A percentile compares a stretch with the other conserved stretches of the same genome.
phyloP scores from a whole-genome alignment of 805 yeast genomes.

The Ogataea pignaliae region DNA sequence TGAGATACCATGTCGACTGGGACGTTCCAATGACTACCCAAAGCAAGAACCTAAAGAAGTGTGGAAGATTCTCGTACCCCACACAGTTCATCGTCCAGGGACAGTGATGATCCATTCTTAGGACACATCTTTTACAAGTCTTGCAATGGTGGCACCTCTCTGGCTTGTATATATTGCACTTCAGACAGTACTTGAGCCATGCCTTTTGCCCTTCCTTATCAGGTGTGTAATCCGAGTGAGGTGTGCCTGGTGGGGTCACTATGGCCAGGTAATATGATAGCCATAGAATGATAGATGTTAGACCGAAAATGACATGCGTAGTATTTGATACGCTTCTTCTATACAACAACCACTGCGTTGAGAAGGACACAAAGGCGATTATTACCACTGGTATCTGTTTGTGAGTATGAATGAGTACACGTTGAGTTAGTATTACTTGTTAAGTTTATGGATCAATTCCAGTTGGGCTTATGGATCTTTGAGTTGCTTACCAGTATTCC shows the following conservation, averaged over 20 bases:
- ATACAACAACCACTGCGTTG: conserved; percentile 9
- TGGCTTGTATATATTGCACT: conserved; percentile 72
- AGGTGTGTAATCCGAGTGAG: conserved; percentile 45
- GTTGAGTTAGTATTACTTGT: neutral
- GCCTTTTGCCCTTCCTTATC: conserved; percentile 20
- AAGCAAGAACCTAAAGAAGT: conserved; percentile 68
- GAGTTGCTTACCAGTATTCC: conserved; percentile 17
- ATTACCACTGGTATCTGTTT: conserved; percentile 11
- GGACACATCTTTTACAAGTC: conserved; percentile 67
- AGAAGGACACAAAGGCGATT: conserved; percentile 5
- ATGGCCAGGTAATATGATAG: conserved; percentile 71
- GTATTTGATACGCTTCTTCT: neutral
- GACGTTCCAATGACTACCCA: conserved; percentile 58
- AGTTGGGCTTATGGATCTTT: too few species aligned
- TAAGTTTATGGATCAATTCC: neutral
- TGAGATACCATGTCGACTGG: conserved; percentile 40
- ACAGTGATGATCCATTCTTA: conserved; percentile 90
- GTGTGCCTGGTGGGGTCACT: conserved; percentile 59
- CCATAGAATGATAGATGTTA: conserved; percentile 69
- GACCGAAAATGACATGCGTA: conserved; percentile 51
- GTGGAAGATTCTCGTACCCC: conserved; percentile 73
- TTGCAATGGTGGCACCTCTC: conserved; percentile 86
- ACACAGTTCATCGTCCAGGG: conserved; percentile 95
- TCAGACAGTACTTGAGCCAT: conserved; percentile 69
- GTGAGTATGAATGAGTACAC: neutral